Percentiles rank a stretch among this genome's conserved stretches.
These are phyloP conservation scores for Claviceps humidiphila DNA, from an alignment of 2,329 filamentous ascomycete genomes.

Conservation along the genomic window DNA sequence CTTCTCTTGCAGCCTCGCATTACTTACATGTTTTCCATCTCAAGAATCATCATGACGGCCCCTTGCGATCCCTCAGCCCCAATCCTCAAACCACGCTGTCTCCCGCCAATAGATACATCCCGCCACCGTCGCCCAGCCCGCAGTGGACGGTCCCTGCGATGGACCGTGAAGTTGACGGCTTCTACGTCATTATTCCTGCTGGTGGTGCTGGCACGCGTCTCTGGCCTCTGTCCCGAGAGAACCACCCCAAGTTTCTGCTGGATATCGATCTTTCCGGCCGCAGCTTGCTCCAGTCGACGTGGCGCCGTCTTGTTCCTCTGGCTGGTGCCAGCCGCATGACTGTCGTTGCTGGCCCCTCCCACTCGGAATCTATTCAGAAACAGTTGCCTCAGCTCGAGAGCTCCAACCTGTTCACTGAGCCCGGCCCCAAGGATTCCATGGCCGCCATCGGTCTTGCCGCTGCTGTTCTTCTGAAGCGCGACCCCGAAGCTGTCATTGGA, in stretches of 20 bases:
- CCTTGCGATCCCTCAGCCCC: slow-evolving; percentile 8
- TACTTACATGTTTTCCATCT: neutral
- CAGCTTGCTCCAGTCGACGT: slow-evolving; percentile 15
- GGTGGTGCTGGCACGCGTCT: slow-evolving; percentile 15
- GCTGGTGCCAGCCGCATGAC: slow-evolving; percentile 14
- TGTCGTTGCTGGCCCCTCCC: slow-evolving; percentile 13
- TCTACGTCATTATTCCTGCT: slow-evolving; percentile 16
- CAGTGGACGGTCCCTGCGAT: slow-evolving; percentile 6
- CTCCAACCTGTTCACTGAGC: slow-evolving; percentile 14
- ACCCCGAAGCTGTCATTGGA: slow-evolving; percentile 13
- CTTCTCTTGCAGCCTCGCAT: neutral
- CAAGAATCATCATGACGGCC: slow-evolving; percentile 4
- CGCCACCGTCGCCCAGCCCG: slow-evolving; percentile 6
- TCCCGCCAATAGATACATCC: slow-evolving; percentile 7
- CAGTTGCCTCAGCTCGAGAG: slow-evolving; percentile 13
- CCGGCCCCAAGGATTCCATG: slow-evolving; percentile 16
- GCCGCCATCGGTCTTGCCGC: slow-evolving; percentile 15
- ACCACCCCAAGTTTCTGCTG: slow-evolving; percentile 16
- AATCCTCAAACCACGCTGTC: slow-evolving; percentile 6
- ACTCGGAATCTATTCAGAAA: slow-evolving; percentile 13
- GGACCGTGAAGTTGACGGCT: slow-evolving; percentile 14
- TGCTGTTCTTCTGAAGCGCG: slow-evolving; percentile 13
- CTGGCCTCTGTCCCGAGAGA: slow-evolving; percentile 15
- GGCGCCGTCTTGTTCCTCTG: slow-evolving; percentile 14
- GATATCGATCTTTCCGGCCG: slow-evolving; percentile 14